Evolutionary conservation across 805 yeast species (phyloP), one percentile per base, ranked within the genome.

Genomic region (Candida germanica): DNA sequence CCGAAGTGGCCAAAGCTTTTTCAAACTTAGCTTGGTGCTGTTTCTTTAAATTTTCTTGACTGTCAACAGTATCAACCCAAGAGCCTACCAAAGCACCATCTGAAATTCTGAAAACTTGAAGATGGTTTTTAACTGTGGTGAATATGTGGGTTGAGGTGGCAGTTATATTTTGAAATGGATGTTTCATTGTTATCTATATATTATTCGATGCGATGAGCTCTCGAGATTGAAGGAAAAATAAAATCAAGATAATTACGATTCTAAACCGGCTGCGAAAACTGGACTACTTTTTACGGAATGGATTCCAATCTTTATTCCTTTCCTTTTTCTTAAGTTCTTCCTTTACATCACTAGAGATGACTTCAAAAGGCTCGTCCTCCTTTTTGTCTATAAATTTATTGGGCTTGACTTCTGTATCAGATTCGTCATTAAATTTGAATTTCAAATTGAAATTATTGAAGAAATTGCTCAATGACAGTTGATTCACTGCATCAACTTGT

Each of bases 111-210:
- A 71, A 81, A 3, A 70, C 83, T 40, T 73, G 69, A n/a, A 85
- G 59, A 25, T 70, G 61, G 50, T 80, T 81, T 49, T 80, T 78
- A 3, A 76, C 71, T 1, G 83, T 67, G 1, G 75, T 71, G 57
- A 75, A 81, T 11, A 85, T 54, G 13, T 69, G 54, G 3, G 61
- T 53, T 1, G 80, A 80, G 12, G 61, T 54, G n/a, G 74, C 47
- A 3, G 70, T 49, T 2, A 79, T 54, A 24, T 76, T 65, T 51
- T 83, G 91, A 52, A 79, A 76, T 12, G 93, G 93, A 50, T 85
- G 89, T 48, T 79, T 79, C 78, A 81, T 73, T 13, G 12, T 10
- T 6, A 18, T 26, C n/a, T n/a, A n/a, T n/a, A n/a, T n/a, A n/a
- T n/a, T n/a, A n/a, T n/a, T n/a, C n/a, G 26, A 4, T 20, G 33